These are phyloP conservation scores for Fusarium foetens DNA, from an alignment of 2,329 filamentous ascomycete species.

Conservation along the genomic window DNA sequence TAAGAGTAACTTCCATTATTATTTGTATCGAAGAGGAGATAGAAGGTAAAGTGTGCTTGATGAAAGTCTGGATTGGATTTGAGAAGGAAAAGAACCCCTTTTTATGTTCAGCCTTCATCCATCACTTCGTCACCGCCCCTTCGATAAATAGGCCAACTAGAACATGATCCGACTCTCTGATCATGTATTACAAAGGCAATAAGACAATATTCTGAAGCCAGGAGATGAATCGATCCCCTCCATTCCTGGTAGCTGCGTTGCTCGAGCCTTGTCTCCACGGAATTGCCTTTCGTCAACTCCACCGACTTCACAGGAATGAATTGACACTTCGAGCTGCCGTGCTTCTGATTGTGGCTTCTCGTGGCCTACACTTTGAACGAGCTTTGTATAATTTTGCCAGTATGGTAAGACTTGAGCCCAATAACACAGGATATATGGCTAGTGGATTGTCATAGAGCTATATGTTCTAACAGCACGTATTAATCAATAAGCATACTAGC, in stretches of 20 bases:
- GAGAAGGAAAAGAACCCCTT: not conserved
- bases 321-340: not conserved
- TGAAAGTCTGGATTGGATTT: not conserved
- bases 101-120: not conserved
- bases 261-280: not conserved
- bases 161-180: not conserved
- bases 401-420: not conserved
- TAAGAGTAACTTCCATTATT: not conserved
- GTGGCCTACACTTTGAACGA: fast-evolving
- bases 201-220: not conserved
- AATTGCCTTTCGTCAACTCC: not conserved
- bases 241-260: not conserved
- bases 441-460: fast-evolving
- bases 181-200: too few species aligned
- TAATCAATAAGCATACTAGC: fast-evolving
- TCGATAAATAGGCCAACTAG: too few species aligned
- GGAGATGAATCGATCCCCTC: not conserved
- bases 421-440: not conserved
- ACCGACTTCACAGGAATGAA: not conserved
- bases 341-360: fast-evolving
- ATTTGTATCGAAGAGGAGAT: not conserved
- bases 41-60: not conserved
- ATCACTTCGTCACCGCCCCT: not conserved
- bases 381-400: fast-evolving
- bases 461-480: not conserved